Evolutionary conservation across 2,329 filamentous ascomycete genomes (phyloP).

Genomic region (Teratosphaeria nubilosa): DNA sequence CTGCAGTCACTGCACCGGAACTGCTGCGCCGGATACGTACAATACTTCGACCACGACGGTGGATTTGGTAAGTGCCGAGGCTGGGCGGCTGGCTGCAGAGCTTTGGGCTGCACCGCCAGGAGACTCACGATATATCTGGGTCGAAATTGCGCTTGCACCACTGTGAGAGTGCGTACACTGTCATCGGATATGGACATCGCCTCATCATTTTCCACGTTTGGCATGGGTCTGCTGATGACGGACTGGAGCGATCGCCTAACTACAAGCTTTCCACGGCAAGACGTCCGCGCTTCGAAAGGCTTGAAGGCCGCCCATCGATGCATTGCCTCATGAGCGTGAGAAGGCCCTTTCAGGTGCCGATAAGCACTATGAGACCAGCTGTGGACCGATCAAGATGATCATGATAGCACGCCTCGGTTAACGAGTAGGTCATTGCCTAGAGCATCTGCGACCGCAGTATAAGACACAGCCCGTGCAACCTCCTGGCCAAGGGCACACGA

Average conservation of each 20-base stretch:
- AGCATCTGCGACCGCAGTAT: background rate
- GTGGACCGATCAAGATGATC: background rate
- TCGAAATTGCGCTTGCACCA: background rate
- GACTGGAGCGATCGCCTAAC: background rate
- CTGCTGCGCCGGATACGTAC: background rate
- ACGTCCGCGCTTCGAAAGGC: background rate
- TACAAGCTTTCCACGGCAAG: background rate
- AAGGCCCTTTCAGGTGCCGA: background rate
- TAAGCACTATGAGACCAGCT: background rate
- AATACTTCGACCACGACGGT: background rate
- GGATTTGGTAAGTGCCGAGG: background rate
- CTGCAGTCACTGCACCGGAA: background rate
- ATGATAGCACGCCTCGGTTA: background rate
- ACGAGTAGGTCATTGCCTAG: background rate
- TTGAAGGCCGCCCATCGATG: background rate
- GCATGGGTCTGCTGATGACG: background rate
- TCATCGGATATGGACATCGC: background rate
- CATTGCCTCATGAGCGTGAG: background rate
- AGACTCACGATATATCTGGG: background rate
- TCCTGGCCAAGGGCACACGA: background rate
- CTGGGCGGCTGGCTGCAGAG: background rate
- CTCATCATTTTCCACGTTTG: background rate
- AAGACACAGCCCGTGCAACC: background rate
- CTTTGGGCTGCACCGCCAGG: background rate
- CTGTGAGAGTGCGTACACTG: background rate